phyloP scores from a whole-genome alignment of 2,329 filamentous ascomycete genomes.

The Ascochyta clinopodiicola region DNA sequence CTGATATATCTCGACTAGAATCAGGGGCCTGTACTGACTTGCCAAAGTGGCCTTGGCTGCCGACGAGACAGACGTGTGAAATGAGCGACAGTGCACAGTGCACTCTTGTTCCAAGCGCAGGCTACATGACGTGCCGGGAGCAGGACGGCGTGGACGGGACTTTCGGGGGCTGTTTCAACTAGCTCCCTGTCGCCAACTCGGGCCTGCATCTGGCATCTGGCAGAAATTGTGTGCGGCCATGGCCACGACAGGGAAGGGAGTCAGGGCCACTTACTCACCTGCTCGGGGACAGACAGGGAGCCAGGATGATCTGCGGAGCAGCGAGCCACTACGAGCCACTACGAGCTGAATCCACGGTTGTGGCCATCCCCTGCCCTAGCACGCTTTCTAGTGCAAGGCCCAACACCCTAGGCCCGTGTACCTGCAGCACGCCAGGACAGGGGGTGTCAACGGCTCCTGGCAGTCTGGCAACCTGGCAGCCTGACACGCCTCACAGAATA shows the following conservation, averaged over 20 bases:
- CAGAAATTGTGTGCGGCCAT: slow-evolving; percentile 31
- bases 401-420: slow-evolving; percentile 18
- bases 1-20: slow-evolving; percentile 41
- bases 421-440: slow-evolving; percentile 28
- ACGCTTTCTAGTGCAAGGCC: background rate
- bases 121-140: slow-evolving; percentile 50
- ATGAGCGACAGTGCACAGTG: slow-evolving; percentile 47
- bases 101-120: slow-evolving; percentile 45
- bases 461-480: too few relatives aligned
- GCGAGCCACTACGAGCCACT: too few relatives aligned
- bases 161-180: slow-evolving; percentile 49
- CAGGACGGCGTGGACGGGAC: slow-evolving; percentile 35
- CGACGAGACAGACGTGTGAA: slow-evolving; percentile 47
- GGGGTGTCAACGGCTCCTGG: slow-evolving; percentile 24
- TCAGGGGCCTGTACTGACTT: slow-evolving; percentile 41
- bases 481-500: too few relatives aligned
- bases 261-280: too few relatives aligned
- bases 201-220: slow-evolving; percentile 31
- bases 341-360: slow-evolving; percentile 31
- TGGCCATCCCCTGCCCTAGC: slow-evolving; percentile 25
- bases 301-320: slow-evolving; percentile 36
- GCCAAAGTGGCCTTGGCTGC: slow-evolving; percentile 42
- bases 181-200: slow-evolving; percentile 36
- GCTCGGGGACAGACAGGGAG: slow-evolving; percentile 21
- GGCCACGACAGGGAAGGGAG: background rate